These are phyloP conservation scores for Neostapfia colusana DNA, from an alignment of 176 grass and related monocot species.

Conservation along the genomic window DNA sequence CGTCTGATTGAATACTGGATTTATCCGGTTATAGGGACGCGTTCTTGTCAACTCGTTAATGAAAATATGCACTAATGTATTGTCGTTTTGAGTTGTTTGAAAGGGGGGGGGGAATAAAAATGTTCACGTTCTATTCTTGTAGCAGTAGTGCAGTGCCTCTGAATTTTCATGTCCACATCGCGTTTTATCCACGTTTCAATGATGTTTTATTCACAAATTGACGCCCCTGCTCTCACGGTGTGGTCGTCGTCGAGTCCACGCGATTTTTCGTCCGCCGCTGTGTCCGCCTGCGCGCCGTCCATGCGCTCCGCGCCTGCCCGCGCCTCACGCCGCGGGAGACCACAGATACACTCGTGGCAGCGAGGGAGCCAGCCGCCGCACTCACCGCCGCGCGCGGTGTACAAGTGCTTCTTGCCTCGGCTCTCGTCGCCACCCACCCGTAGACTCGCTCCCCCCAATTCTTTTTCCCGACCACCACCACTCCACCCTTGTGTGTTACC, in stretches of 20 bases:
- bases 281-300: slow-evolving; percentile 26
- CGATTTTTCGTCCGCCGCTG: background rate
- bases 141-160: background rate
- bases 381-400: background rate
- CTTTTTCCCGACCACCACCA: background rate
- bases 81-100: background rate
- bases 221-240: background rate
- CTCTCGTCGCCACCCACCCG: background rate
- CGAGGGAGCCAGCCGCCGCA: slow-evolving; percentile 3
- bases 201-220: too few relatives aligned
- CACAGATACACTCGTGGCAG: slow-evolving; percentile 43
- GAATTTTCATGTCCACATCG: background rate
- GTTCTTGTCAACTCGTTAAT: background rate
- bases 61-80: background rate
- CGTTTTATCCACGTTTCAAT: background rate
- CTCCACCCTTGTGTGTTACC: background rate
- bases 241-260: slow-evolving; percentile 5
- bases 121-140: background rate
- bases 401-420: background rate
- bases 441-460: background rate
- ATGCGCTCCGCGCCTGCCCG: background rate
- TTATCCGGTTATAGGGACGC: background rate
- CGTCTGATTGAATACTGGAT: background rate
- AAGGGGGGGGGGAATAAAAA: background rate
- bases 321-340: background rate